Evolutionary conservation across 441 rosid species (phyloP).

Genomic region (Cnidoscolus chayamansa): DNA sequence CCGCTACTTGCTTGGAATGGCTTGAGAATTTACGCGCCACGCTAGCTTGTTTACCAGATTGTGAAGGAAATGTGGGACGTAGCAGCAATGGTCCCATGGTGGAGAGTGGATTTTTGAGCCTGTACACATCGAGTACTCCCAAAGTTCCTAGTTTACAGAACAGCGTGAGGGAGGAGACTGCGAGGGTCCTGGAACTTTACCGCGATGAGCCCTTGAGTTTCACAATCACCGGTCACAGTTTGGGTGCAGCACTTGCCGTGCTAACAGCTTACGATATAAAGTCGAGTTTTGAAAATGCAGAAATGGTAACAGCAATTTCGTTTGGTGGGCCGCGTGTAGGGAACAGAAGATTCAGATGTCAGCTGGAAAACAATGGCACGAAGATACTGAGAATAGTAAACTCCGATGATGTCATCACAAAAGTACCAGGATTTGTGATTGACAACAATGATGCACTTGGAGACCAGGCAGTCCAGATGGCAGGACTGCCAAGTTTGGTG

Average conservation of each 20-base stretch:
- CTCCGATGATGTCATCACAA: conserved; percentile 68
- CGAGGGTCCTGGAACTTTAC: conserved; percentile 44
- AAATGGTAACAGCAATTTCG: conserved; percentile 61
- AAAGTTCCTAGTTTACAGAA: conserved; percentile 43
- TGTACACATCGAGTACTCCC: conserved; percentile 50
- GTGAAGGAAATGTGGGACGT: no score
- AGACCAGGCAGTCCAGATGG: neutral
- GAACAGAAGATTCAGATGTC: conserved; percentile 42
- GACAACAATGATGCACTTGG: conserved; percentile 28
- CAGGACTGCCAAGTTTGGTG: conserved; percentile 48
- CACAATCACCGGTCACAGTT: conserved; percentile 72
- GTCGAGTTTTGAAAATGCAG: conserved; percentile 37
- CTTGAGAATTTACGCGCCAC: conserved; percentile 72
- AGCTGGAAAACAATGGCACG: conserved; percentile 55
- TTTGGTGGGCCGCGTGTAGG: conserved; percentile 89
- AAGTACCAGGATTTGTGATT: conserved; percentile 65
- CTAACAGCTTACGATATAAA: conserved; percentile 60
- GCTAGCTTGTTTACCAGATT: conserved; percentile 38
- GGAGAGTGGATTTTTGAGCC: conserved; percentile 68
- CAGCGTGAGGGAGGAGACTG: conserved; percentile 53
- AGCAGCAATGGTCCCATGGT: conserved; percentile 51
- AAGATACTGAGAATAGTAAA: conserved; percentile 64
- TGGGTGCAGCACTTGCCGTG: conserved; percentile 58
- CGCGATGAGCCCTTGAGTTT: conserved; percentile 60
- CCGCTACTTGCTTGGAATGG: conserved; percentile 77